These are phyloP conservation scores for Lecanicillium sp. DNA, from an alignment of 2,329 filamentous ascomycete species.

Conservation along the genomic window DNA sequence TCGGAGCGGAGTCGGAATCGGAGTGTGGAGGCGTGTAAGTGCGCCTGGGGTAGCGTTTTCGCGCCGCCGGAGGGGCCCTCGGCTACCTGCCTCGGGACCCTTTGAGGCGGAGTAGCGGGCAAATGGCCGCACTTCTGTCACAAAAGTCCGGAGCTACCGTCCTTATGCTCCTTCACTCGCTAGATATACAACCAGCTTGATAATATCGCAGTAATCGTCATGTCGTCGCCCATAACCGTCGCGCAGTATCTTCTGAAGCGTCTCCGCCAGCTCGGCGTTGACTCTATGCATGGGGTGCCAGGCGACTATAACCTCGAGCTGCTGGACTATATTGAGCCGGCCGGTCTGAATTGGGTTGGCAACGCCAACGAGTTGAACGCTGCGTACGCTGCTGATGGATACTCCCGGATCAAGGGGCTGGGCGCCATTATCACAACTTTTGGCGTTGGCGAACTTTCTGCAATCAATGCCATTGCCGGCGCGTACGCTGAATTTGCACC, in stretches of 20 bases:
- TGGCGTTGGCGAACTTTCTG: conserved; percentile 50
- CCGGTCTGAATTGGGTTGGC: conserved; percentile 36
- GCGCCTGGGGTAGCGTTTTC: too few species aligned
- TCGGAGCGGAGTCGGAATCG: too few species aligned
- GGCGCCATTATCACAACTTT: conserved; percentile 49
- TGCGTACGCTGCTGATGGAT: conserved; percentile 50
- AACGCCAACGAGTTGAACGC: conserved; percentile 53
- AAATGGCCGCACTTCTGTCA: too few species aligned
- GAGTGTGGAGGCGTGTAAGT: too few species aligned
- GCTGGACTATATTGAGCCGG: conserved; percentile 28
- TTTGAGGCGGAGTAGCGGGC: too few species aligned
- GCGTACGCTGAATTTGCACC: conserved; percentile 48
- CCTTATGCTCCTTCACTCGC: too few species aligned
- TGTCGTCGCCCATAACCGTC: too few species aligned
- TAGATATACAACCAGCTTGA: too few species aligned
- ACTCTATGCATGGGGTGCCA: conserved; percentile 45
- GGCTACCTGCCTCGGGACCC: too few species aligned
- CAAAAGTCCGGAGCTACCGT: too few species aligned
- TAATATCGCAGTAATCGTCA: too few species aligned
- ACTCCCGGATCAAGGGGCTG: conserved; percentile 45
- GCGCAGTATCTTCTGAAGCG: conserved; percentile 39
- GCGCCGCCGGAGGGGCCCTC: too few species aligned
- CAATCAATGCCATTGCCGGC: conserved; percentile 51
- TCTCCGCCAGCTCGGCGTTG: conserved; percentile 50
- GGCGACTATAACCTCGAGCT: conserved; percentile 32